Evolutionary conservation across 768 basidiomycete genomes (phyloP).

Genomic region (Chlorophyllum brunneum): DNA sequence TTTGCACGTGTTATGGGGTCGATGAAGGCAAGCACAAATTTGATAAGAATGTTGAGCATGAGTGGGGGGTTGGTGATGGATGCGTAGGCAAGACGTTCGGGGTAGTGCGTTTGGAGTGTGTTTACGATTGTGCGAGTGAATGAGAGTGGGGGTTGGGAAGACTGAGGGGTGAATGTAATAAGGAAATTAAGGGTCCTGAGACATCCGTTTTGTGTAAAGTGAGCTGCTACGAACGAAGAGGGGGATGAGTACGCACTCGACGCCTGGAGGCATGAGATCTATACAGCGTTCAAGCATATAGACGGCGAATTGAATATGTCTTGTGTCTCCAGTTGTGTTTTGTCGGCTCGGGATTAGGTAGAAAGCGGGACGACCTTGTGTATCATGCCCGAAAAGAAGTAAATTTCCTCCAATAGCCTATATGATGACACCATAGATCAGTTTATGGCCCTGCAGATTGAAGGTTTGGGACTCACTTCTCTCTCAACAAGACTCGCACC

Average conservation of each 20-base stretch:
- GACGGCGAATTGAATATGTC: constrained; percentile 70
- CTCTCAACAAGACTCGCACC: constrained; percentile 63
- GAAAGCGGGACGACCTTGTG: constrained; percentile 55
- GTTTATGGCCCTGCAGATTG: not conserved
- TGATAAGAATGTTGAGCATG: constrained; percentile 70
- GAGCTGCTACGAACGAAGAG: not conserved
- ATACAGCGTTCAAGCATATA: constrained; percentile 76
- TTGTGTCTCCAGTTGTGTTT: constrained; percentile 64
- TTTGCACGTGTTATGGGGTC: constrained; percentile 79
- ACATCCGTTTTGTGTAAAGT: not conserved
- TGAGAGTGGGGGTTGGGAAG: constrained; percentile 48
- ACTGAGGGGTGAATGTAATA: constrained; percentile 73
- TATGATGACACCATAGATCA: not conserved
- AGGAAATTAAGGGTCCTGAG: constrained; percentile 63
- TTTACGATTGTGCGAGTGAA: constrained; percentile 45
- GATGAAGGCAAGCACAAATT: constrained; percentile 73
- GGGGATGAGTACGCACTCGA: constrained; percentile 53
- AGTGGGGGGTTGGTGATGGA: constrained; percentile 79
- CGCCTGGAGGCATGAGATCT: constrained; percentile 76
- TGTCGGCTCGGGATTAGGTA: constrained; percentile 71
- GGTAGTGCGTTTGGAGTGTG: constrained; percentile 80
- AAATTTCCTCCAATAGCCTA: constrained; percentile 81
- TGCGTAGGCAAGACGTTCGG: constrained; percentile 76
- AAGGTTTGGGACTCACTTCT: constrained; percentile 45
- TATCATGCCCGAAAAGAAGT: constrained; percentile 74